Base-by-base conservation (phyloP, 1,284 basidiomycete genomes). In the Cystobasidium pallidum region DNA sequence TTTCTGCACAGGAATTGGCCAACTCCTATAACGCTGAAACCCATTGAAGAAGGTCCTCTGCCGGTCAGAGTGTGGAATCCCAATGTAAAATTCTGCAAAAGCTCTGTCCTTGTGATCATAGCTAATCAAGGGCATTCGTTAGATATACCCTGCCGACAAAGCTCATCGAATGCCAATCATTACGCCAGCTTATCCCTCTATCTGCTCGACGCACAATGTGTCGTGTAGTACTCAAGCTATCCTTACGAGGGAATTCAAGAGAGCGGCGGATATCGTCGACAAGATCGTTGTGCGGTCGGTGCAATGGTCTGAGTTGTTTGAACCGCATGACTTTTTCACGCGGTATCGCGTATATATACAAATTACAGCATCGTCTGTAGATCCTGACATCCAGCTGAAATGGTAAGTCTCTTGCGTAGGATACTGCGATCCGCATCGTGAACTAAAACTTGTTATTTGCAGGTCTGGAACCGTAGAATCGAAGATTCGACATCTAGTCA, bases 131-230 rank as follows among this genome's bases (percentile, higher is more conserved):
- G 21, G 43, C 43, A 45, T 3, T 17, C 24, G 6, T 30, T 28
- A 94, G 91, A 83, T 98, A 65, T 98, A 98, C 82, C 92, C 94
- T 1, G 87, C 88, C 74, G 96, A 99, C 82, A 87, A 92, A 74
- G 86, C 90, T 41, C 96, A 99, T 83, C 87, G 93, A 74, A 99
- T 99, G 96, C 96, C 96, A n/a, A 98, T 99, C 80, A 99, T 99
- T 79, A 99, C 96, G 0, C 96, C 96, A 3, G 94, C 96, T 26
- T 99, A 98, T 82, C 96, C 96, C 47, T 91, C 94, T n/a, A 99
- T 99, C 95, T 99, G 95, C 81, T 89, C 95, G 39, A 99, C 96
- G 17, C 96, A 99, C 83, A 99, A 99, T 79, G 94, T 99, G 73
- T 94, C 92, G 51, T 87, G 88, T 49, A 97, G 94, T 15, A 99